These are phyloP conservation scores for Citrus mangshanensis DNA, from an alignment of 345 rosid genomes.

Conservation along the genomic window DNA sequence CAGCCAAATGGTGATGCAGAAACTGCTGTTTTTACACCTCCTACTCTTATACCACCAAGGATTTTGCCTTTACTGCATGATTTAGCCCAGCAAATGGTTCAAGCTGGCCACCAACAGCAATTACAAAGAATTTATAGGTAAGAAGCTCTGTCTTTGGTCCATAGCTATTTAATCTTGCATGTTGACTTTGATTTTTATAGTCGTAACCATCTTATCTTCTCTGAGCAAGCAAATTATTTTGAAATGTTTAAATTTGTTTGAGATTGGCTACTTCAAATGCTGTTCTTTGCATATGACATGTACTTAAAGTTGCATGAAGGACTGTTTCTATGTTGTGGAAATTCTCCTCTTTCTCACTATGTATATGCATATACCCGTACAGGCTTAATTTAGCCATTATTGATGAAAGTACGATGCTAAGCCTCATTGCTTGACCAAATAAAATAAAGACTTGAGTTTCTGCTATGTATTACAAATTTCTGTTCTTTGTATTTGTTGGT, in stretches of 20 bases:
- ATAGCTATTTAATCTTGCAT: not conserved
- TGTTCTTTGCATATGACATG: not conserved
- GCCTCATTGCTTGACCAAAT: not conserved
- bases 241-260: not conserved
- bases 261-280: not conserved
- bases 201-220: not conserved
- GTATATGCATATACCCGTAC: not conserved
- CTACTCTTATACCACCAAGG: constrained; percentile 82
- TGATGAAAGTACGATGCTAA: not conserved
- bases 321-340: not conserved
- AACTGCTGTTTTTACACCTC: constrained; percentile 66
- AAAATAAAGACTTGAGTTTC: not conserved
- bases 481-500: not conserved
- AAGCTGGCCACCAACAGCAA: constrained; percentile 83
- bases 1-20: constrained; percentile 60
- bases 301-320: too few species aligned
- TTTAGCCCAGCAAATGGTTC: constrained; percentile 89
- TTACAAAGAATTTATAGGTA: constrained; percentile 74
- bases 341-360: not conserved
- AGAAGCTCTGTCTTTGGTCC: constrained; percentile 14
- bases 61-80: constrained; percentile 87
- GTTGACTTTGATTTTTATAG: not conserved
- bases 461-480: not conserved
- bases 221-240: not conserved
- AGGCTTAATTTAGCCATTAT: not conserved